Evolutionary conservation across 108 stramenopile genomes (phyloP).

Genomic region (Pseudonitzschia multiseries): DNA sequence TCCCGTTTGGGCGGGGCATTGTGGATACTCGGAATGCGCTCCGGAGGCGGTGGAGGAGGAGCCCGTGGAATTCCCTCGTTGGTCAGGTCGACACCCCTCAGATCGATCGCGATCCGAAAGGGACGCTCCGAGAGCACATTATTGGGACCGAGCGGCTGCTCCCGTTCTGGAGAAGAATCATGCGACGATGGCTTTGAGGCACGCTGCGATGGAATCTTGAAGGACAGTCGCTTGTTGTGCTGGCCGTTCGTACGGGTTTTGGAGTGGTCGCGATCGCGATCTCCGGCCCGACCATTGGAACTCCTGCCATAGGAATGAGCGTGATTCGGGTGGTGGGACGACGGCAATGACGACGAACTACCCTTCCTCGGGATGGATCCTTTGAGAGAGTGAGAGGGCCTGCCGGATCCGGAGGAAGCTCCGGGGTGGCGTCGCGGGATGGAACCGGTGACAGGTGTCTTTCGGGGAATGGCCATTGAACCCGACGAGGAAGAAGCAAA

Average conservation of each 20-base stretch:
- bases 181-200: not conserved
- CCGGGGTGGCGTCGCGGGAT: conserved; percentile 6
- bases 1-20: conserved; percentile 26
- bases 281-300: not conserved
- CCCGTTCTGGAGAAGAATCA: no score
- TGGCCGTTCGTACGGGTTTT: not conserved
- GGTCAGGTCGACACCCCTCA: conserved; percentile 28
- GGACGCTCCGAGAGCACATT: conserved; percentile 7
- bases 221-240: conserved; percentile 1
- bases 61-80: conserved; percentile 21
- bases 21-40: no score
- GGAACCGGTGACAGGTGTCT: not conserved
- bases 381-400: not conserved
- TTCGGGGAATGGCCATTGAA: conserved; percentile 3
- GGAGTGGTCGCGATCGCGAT: not conserved
- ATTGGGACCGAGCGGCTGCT: not conserved
- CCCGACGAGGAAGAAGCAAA: conserved; percentile 6
- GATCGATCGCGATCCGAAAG: conserved; percentile 31
- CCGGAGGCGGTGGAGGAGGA: no score
- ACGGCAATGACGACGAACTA: not conserved
- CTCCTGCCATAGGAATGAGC: not conserved
- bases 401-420: not conserved
- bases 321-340: not conserved
- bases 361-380: conserved; percentile 5
- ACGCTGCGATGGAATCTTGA: conserved; percentile 1